These are phyloP conservation scores for Rhinocladiella similis DNA, from an alignment of 2,329 filamentous ascomycete species.

Conservation along the genomic window DNA sequence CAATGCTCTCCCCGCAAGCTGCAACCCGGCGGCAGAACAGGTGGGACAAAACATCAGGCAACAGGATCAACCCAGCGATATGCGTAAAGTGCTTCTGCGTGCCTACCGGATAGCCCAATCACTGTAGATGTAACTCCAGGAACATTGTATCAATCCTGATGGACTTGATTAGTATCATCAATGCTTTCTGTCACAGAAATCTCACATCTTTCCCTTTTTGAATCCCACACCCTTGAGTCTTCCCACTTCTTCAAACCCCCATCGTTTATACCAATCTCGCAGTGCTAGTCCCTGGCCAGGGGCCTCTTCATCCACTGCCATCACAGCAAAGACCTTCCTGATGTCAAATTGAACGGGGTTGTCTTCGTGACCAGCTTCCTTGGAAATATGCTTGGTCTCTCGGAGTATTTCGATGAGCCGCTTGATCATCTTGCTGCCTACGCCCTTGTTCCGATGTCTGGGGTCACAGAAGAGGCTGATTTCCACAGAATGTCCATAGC, in stretches of 20 bases:
- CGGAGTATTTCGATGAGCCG: slow-evolving; percentile 34
- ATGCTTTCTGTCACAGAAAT: not conserved
- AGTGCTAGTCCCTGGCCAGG: slow-evolving; percentile 36
- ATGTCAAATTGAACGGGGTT: slow-evolving; percentile 23
- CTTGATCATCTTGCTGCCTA: slow-evolving; percentile 37
- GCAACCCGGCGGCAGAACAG: not conserved
- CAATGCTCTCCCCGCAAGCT: not conserved
- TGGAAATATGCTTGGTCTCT: slow-evolving; percentile 27
- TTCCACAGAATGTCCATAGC: slow-evolving; percentile 44
- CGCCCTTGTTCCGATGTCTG: slow-evolving; percentile 32
- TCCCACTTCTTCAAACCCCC: slow-evolving; percentile 41
- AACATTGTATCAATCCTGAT: slow-evolving; percentile 21
- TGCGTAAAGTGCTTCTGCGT: not conserved
- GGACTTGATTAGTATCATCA: not conserved
- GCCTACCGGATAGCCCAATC: not conserved
- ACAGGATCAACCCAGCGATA: too few relatives aligned
- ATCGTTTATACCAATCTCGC: slow-evolving; percentile 38
- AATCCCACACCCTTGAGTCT: slow-evolving; percentile 40
- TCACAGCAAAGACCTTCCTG: slow-evolving; percentile 38
- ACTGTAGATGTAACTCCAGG: slow-evolving; percentile 18
- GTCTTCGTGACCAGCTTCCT: slow-evolving; percentile 24
- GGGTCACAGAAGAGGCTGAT: slow-evolving; percentile 42
- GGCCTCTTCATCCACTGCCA: slow-evolving; percentile 39
- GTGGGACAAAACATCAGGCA: too few relatives aligned
- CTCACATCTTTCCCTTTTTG: slow-evolving; percentile 41